Evolutionary conservation across 1,139 yeast species (phyloP), one percentile per base, ranked within the genome.

Genomic region (Insectozyma bohioensis): DNA sequence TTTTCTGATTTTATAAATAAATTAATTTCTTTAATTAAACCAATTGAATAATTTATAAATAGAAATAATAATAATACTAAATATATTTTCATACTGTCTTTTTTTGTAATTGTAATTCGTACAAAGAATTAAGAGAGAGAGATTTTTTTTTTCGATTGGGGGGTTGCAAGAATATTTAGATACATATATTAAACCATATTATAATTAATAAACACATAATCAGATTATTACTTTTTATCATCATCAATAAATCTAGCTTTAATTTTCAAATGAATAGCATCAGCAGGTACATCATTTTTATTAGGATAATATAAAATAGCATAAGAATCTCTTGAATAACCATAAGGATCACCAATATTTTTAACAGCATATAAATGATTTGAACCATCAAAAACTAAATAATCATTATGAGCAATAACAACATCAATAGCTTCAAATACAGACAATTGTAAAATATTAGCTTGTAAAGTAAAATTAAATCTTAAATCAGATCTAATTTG

Each of bases 311-410:
- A 41, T 9, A 46, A 41, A 26, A 62, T 49, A 28, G 53, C 61
- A 40, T 48, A 64, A 13, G 37, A 20, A 7, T 30, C 24, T 20
- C 48, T 28, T 19, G 74, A 62, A 52, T 58, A 63, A 10, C 39
- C 27, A 56, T 67, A 63, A 11, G 72, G 72, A 43, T 70, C 75
- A 21, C 45, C 44, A 45, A 61, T 48, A 51, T 67, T 57, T 51
- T 55, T 58, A 43, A 65, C 57, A 22, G 70, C 75, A 43, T 51
- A 66, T 50, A 63, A 52, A 24, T 43, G 39, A 25, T 54, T 29
- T 21, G 56, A 35, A 27, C 67, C 68, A 33, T 60, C 51, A 37
- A 50, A 46, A 9, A 15, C 4, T 12, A 28, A 21, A 5, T 16
- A 20, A 4, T 20, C 25, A 9, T 19, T 9, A 12, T 21, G n/a